phyloP scores from a whole-genome alignment of 192 early-diverging fungal genomes.

The Geranomyces variabilis region DNA sequence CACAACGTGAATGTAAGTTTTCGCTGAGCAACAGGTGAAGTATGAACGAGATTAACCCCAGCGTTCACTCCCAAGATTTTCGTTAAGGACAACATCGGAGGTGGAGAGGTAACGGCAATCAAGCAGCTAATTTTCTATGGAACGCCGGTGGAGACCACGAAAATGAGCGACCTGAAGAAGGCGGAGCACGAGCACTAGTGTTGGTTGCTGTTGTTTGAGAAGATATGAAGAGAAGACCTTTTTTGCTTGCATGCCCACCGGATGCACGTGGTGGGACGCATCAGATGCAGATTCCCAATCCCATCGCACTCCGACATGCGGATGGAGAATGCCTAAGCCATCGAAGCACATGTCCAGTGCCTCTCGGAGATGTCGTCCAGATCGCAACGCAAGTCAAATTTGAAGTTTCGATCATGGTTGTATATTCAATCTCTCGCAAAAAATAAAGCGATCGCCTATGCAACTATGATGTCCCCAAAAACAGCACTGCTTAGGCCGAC shows the following conservation, averaged over 20 bases:
- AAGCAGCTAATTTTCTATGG: conserved; percentile 83
- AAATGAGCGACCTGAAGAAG: conserved; percentile 40
- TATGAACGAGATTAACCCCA: not conserved
- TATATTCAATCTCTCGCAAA: too few species aligned
- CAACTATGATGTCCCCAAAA: too few species aligned
- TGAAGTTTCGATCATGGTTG: too few species aligned
- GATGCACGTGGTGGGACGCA: too few species aligned
- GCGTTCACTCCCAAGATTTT: conserved; percentile 56
- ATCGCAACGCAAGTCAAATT: too few species aligned
- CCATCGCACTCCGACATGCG: too few species aligned
- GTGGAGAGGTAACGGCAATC: conserved; percentile 79
- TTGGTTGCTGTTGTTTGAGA: too few species aligned
- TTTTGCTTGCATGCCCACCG: not conserved
- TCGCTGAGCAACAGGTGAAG: not conserved
- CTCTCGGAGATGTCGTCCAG: too few species aligned
- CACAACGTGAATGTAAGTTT: conserved; percentile 66
- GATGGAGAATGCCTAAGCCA: too few species aligned
- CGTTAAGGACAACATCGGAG: conserved; percentile 83
- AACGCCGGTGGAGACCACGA: conserved; percentile 61
- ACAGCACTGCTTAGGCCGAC: conserved; percentile 19
- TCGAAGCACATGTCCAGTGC: too few species aligned
- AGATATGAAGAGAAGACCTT: not conserved
- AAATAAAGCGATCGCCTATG: too few species aligned
- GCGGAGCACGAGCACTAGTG: conserved; percentile 14
- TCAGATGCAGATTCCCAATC: too few species aligned